A percentile compares a stretch with the other conserved stretches of the same genome.
These are phyloP conservation scores for Vaccinium myrtillus DNA, from an alignment of 148 eudicot genomes.

Conservation along the genomic window DNA sequence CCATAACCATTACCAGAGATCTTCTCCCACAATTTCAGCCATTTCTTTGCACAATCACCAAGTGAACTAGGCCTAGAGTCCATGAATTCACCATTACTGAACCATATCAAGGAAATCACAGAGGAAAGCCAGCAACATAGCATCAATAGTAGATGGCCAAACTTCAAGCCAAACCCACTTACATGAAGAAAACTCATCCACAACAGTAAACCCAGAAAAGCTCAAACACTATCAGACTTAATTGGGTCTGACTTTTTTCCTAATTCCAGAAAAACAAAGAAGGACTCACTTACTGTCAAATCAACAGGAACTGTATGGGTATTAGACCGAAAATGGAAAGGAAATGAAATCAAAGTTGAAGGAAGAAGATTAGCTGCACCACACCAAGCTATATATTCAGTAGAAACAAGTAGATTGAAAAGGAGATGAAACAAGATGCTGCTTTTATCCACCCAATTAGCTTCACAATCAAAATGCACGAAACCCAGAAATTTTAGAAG, in stretches of 20 bases:
- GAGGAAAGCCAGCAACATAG: conserved; percentile 69
- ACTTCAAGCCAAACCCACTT: conserved; percentile 69
- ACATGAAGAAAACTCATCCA: conserved; percentile 81
- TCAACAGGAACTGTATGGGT: conserved; percentile 22
- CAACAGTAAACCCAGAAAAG: conserved; percentile 4
- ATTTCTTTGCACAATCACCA: conserved; percentile 43
- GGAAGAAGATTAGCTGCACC: conserved; percentile 10
- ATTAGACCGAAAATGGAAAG: conserved; percentile 22
- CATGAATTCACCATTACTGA: conserved; percentile 57
- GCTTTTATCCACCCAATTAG: conserved; percentile 35
- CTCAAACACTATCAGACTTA: conserved; percentile 24
- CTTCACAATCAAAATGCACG: conserved; percentile 18
- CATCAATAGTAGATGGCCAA: conserved; percentile 58
- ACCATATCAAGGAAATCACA: conserved; percentile 68
- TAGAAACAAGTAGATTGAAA: conserved; percentile 19
- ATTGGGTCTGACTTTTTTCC: conserved; percentile 13
- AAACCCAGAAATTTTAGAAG: conserved; percentile 23
- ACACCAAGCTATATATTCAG: neutral
- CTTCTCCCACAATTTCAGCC: conserved; percentile 54
- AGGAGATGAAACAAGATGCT: conserved; percentile 25
- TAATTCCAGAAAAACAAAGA: neutral
- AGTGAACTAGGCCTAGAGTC: conserved; percentile 43
- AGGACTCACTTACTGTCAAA: conserved; percentile 28
- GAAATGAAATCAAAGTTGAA: conserved; percentile 21
- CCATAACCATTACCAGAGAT: conserved; percentile 34